Evolutionary conservation across 2,329 filamentous ascomycete species (phyloP).

Genomic region (Stachybotrys elegans): DNA sequence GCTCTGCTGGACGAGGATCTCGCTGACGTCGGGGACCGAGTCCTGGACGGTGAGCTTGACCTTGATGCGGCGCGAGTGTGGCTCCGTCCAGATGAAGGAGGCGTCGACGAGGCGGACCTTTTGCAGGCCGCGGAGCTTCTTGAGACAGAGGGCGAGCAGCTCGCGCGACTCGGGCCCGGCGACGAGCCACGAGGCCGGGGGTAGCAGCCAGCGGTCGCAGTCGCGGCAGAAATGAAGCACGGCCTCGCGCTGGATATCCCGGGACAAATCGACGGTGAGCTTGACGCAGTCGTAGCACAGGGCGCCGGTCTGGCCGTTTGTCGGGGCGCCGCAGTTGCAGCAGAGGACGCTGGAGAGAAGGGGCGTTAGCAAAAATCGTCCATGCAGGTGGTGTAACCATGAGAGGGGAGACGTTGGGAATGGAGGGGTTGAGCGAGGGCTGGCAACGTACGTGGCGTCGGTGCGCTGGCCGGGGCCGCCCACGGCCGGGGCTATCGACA

Average conservation of each 20-base stretch:
- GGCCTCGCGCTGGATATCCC: slow-evolving; percentile 86
- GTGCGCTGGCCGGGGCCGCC: not conserved
- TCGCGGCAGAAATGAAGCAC: slow-evolving; percentile 88
- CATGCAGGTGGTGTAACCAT: not conserved
- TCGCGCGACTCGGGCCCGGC: slow-evolving; percentile 86
- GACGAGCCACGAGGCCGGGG: slow-evolving; percentile 80
- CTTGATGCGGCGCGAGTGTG: slow-evolving; percentile 86
- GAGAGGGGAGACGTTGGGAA: not conserved
- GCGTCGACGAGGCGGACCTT: slow-evolving; percentile 95
- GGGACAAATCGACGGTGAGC: slow-evolving; percentile 86
- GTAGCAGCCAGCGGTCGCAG: slow-evolving; percentile 89
- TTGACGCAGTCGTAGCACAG: slow-evolving; percentile 96
- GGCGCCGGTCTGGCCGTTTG: slow-evolving; percentile 85
- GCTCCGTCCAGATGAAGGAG: slow-evolving; percentile 96
- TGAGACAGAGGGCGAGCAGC: slow-evolving; percentile 83
- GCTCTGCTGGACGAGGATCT: slow-evolving; percentile 73
- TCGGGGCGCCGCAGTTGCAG: slow-evolving; percentile 93
- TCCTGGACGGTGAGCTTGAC: slow-evolving; percentile 93
- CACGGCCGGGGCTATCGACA: slow-evolving; percentile 1
- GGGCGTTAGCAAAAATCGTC: slow-evolving; percentile 7
- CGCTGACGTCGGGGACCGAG: slow-evolving; percentile 49
- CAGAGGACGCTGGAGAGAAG: slow-evolving; percentile 64
- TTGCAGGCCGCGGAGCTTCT: slow-evolving; percentile 78
- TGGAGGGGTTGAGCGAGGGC: not conserved
- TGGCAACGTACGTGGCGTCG: not conserved